A percentile compares a stretch with the other conserved stretches of the same genome.
Conservation (phyloP, 768 basidiomycete species). For the Boletus sp. region DNA sequence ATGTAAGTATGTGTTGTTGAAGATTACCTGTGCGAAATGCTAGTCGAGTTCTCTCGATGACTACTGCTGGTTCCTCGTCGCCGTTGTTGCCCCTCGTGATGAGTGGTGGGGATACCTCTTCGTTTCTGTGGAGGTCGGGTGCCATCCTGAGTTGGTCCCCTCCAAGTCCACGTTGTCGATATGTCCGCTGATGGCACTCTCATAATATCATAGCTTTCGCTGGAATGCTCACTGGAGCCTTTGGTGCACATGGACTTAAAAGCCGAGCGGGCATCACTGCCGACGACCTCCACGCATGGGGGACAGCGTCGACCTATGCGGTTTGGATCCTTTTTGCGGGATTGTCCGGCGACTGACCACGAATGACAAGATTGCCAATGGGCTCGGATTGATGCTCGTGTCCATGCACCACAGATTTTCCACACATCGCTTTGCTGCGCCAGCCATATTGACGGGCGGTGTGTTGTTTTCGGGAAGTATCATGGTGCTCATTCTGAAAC, state of each 20-base stretch:
- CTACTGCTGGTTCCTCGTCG: conserved; percentile 22
- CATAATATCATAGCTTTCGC: conserved; percentile 32
- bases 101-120: conserved; percentile 8
- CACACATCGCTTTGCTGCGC: conserved; percentile 60
- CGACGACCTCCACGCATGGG: conserved; percentile 57
- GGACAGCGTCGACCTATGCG: conserved; percentile 59
- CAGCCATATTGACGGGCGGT: conserved; percentile 57
- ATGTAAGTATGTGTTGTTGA: background rate
- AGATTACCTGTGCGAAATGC: background rate
- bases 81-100: conserved; percentile 25
- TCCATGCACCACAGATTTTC: conserved; percentile 63
- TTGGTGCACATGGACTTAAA: conserved; percentile 64
- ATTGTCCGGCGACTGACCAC: conserved; percentile 8
- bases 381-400: conserved; percentile 58
- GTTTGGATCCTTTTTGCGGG: conserved; percentile 36
- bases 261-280: conserved; percentile 43
- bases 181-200: background rate
- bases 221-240: conserved; percentile 62
- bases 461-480: conserved; percentile 64
- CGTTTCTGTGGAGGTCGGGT: conserved; percentile 43
- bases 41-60: conserved; percentile 17
- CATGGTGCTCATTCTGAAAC: conserved; percentile 48
- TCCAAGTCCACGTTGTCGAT: background rate
- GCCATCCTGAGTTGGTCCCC: conserved; percentile 37
- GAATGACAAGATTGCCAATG: conserved; percentile 56